Evolutionary conservation across 1,284 basidiomycete species (phyloP), one percentile per base, ranked within the genome.

Genomic region (Trametes pubescens): DNA sequence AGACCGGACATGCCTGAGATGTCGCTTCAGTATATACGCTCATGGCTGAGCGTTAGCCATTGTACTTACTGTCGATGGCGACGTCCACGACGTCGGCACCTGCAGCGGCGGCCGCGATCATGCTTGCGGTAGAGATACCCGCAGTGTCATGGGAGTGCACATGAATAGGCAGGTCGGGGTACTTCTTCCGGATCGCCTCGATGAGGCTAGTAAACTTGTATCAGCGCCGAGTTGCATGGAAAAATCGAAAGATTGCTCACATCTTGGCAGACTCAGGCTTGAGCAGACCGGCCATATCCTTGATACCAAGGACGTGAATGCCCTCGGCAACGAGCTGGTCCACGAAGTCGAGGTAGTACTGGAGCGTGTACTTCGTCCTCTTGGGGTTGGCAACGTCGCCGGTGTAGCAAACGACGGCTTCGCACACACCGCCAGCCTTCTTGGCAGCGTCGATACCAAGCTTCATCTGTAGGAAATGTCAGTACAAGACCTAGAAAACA

Each of bases 121-220:
- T 99, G 74, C 92, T 95, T 22, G 98, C 94, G 51, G 95, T 86
- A 51, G 98, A 95, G 74, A 99, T 99, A 81, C 98, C 98, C 63
- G 98, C 98, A 35, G 98, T 99, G 81, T 99, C 98, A 81, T 99
- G 98, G 46, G 98, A 99, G 84, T 99, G 98, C 49, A 99, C 96
- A 78, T 99, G 98, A 78, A 99, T 99, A 47, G 97, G 96, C 65
- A 99, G 87, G 78, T 99, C 95, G 44, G 98, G 98, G 81, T 99
- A 94, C 74, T 93, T 96, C 82, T 95, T 88, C 77, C 98, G 91
- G 78, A 99, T 96, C 26, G 95, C 91, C 69, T 95, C 91, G 73
- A 99, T 89, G 70, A 99, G 91, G 48, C 91, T 94, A 70, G 24
- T 59, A 21, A 22, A 26, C 4, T 4, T 32, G 29, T 32, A 32